A percentile compares a stretch with the other conserved stretches of the same genome.
These are phyloP conservation scores for Turnera subulata DNA, from an alignment of 345 rosid genomes.

Conservation along the genomic window DNA sequence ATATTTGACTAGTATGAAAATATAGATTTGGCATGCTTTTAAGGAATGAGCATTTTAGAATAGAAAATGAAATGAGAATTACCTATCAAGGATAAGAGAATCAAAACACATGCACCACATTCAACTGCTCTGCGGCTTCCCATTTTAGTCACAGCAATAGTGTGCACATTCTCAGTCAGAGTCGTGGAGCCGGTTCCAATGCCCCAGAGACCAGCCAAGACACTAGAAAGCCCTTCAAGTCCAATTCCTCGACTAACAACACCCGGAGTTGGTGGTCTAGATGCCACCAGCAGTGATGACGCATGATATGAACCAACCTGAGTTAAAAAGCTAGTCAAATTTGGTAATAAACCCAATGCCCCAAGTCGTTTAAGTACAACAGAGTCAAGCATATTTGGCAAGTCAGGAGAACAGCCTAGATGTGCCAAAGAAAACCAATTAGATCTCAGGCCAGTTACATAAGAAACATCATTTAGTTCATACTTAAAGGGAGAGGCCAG, in stretches of 20 bases:
- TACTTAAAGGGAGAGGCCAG: too few relatives aligned
- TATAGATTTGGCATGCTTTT: background rate
- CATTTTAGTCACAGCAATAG: conserved; percentile 96
- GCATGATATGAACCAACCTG: conserved; percentile 99
- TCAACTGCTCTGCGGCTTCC: conserved; percentile 96
- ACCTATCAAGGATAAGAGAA: conserved; percentile 84
- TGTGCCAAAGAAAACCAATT: too few relatives aligned
- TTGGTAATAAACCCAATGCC: too few relatives aligned
- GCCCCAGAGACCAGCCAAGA: conserved; percentile 99
- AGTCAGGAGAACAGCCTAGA: too few relatives aligned
- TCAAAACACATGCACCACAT: conserved; percentile 71
- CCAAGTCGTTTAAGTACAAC: too few relatives aligned
- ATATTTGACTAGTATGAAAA: too few relatives aligned
- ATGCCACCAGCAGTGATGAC: conserved; percentile 79
- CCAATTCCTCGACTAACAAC: conserved; percentile 92
- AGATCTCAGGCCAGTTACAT: too few relatives aligned
- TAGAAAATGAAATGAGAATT: conserved; percentile 22
- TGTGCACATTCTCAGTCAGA: conserved; percentile 94
- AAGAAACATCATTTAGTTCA: too few relatives aligned
- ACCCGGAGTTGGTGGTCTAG: conserved; percentile 91
- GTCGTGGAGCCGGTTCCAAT: conserved; percentile 95
- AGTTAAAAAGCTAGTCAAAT: too few relatives aligned
- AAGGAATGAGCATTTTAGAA: background rate
- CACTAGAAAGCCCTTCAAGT: conserved; percentile 83
- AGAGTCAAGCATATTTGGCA: too few relatives aligned